phyloP scores from a whole-genome alignment of 495 filamentous ascomycete genomes.

The Melanomma pulvis-pyrius region DNA sequence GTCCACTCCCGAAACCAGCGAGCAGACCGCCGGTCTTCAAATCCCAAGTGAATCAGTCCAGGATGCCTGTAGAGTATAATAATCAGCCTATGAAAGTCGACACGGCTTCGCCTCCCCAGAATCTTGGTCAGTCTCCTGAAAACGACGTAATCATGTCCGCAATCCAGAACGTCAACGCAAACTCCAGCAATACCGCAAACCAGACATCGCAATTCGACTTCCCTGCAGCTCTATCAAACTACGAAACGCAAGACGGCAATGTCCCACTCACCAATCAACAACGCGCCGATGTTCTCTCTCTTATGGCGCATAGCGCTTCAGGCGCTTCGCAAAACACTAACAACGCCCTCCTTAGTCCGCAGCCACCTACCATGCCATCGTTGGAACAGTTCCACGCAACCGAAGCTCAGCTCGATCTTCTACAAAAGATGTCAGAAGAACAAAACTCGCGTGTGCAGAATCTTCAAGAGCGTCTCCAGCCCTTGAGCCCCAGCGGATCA shows the following conservation, averaged over 20 bases:
- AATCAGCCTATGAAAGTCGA: conserved; percentile 35
- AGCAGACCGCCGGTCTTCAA: conserved; percentile 29
- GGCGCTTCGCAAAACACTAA: conserved; percentile 41
- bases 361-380: conserved; percentile 61
- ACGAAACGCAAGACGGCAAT: conserved; percentile 65
- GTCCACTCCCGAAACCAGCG: conserved; percentile 26
- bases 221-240: conserved; percentile 70
- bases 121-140: conserved; percentile 33
- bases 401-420: conserved; percentile 70
- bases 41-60: conserved; percentile 3
- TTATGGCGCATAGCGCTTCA: conserved; percentile 65
- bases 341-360: conserved; percentile 64
- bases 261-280: conserved; percentile 74
- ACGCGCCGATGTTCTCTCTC: conserved; percentile 74
- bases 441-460: conserved; percentile 72
- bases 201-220: conserved; percentile 63
- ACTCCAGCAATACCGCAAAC: conserved; percentile 47
- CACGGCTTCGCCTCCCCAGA: conserved; percentile 36
- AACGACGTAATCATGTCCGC: conserved; percentile 77
- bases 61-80: conserved; percentile 7
- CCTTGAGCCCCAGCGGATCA: conserved; percentile 74
- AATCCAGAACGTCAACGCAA: conserved; percentile 54
- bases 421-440: conserved; percentile 71
- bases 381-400: conserved; percentile 58
- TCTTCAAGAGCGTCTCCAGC: conserved; percentile 69